phyloP scores from a whole-genome alignment of 371 early-diverging fungal species.

The Mortierella sp. region DNA sequence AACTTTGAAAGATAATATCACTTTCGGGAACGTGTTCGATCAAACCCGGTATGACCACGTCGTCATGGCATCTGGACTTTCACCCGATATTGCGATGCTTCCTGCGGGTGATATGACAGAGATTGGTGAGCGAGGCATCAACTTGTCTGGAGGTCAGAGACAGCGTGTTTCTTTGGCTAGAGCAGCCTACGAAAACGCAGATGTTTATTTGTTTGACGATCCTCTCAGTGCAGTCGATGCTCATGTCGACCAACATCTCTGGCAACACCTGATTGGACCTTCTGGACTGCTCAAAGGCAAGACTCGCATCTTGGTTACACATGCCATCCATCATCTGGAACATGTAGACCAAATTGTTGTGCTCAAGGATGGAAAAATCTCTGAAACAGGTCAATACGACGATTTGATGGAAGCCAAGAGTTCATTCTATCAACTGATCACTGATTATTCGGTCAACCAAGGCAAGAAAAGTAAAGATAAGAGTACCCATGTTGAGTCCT shows the following conservation, averaged over 20 bases:
- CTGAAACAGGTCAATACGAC: conserved; percentile 65
- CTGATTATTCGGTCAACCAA: conserved; percentile 53
- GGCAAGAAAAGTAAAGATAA: conserved; percentile 7
- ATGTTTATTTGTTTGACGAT: conserved; percentile 80
- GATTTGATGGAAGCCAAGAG: conserved; percentile 60
- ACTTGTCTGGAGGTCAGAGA: conserved; percentile 70
- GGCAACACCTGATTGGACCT: conserved; percentile 63
- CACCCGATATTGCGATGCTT: conserved; percentile 73
- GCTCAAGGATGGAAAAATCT: conserved; percentile 67
- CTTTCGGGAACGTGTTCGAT: conserved; percentile 63
- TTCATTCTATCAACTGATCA: conserved; percentile 63
- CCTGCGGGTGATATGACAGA: conserved; percentile 76
- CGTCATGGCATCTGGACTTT: conserved; percentile 66
- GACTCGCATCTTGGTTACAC: conserved; percentile 64
- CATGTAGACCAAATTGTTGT: conserved; percentile 66
- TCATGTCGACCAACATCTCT: conserved; percentile 68
- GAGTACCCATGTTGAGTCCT: conserved; percentile 25
- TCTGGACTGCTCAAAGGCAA: conserved; percentile 71
- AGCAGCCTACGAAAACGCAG: conserved; percentile 63
- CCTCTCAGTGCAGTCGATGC: conserved; percentile 90
- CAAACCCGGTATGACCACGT: conserved; percentile 62
- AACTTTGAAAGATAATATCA: conserved; percentile 65
- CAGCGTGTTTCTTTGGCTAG: conserved; percentile 68
- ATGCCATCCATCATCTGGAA: conserved; percentile 59
- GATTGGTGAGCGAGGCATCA: conserved; percentile 68